Percentiles rank a stretch among this genome's conserved stretches.
Conservation (phyloP, 257 asterid genomes). For the Capsicum chinense region DNA sequence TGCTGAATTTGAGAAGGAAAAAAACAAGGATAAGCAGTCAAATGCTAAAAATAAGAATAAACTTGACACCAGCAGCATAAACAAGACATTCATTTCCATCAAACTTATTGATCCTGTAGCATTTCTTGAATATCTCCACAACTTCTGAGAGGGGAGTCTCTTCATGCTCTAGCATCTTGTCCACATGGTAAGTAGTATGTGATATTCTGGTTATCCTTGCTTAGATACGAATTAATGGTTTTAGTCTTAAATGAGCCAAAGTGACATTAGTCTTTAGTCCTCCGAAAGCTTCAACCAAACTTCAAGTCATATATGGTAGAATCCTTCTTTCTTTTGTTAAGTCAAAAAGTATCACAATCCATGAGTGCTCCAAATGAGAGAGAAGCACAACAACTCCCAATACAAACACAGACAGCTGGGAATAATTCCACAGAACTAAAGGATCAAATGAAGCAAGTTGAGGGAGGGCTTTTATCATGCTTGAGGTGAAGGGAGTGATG, state of each 20-base stretch:
- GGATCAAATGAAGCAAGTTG: background rate
- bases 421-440: background rate
- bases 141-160: background rate
- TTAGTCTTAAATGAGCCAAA: conserved; percentile 3
- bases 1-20: background rate
- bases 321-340: background rate
- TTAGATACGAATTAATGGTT: background rate
- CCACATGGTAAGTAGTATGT: background rate
- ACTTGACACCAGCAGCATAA: background rate
- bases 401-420: background rate
- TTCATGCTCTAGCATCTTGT: background rate
- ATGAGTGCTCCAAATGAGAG: background rate
- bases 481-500: background rate
- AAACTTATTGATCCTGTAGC: background rate
- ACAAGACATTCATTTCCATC: background rate
- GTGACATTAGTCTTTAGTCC: conserved; percentile 17
- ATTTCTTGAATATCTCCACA: conserved; percentile 5
- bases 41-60: background rate
- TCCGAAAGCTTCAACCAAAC: conserved; percentile 3
- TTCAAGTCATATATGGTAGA: conserved; percentile 2
- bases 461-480: background rate
- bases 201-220: background rate
- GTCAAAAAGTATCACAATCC: background rate
- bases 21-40: background rate
- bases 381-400: background rate